Base-by-base conservation (phyloP, 495 filamentous ascomycete species). In the Penicillium salamii region DNA sequence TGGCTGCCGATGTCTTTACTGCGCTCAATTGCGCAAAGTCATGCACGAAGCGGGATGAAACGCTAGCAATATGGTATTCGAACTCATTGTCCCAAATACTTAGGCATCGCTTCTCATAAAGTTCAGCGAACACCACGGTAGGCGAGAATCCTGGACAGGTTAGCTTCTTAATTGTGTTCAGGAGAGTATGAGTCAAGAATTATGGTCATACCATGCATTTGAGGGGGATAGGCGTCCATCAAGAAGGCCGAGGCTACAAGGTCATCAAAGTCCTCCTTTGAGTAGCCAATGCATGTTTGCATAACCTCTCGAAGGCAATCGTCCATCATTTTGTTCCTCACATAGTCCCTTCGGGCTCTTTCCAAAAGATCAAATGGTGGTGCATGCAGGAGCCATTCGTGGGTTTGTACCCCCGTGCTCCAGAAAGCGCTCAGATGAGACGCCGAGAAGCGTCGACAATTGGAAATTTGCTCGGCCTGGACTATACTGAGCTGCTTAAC, bases 231-330 rank as follows among this genome's bases (percentile, higher is more conserved):
- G 15, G 26, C 40, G 17, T 42, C 26, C 40, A 54, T 49, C 4
- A 54, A 14, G 13, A 54, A 28, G 2, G 45, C 51, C n/a, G 39
- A 37, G 9, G 45, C 51, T 14, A 54, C 23, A 37, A 54, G 33
- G 19, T 21, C 32, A 12, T 39, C 12, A 12, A 42, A 12, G 5
- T 49, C 44, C 3, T 34, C 43, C 26, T 19, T 20, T 2, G 17
- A 3, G 20, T 7, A 23, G 32, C 32, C 7, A 31, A 18, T 1
- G 33, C 19, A 38, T 38, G 5, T 14, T 24, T 9, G 17, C 9
- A 15, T 19, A 13, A 20, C 1, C 26, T 42, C 40, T 11, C 11
- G 23, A 19, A 42, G 13, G 11, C 24, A 42, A 20, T 29, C 8
- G 3, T 1, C 17, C 14, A 19, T 42, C 5, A 8, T 18, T 18